These are phyloP conservation scores for Phialophora chinensis DNA, from an alignment of 2,329 filamentous ascomycete species.

Conservation along the genomic window DNA sequence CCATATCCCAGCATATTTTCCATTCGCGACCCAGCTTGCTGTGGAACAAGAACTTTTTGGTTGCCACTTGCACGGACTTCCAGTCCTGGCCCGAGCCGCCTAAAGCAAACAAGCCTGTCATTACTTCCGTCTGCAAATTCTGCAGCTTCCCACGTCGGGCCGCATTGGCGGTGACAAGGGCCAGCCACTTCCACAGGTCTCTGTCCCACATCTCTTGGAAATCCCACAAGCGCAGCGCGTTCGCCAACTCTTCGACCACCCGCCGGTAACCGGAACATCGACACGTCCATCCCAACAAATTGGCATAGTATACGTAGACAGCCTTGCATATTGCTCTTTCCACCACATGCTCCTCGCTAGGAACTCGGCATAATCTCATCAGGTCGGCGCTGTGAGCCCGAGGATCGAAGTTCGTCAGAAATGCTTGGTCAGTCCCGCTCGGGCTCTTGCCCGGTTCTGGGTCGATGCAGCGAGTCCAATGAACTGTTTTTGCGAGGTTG, in stretches of 20 bases:
- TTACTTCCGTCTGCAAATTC: slow-evolving; percentile 23
- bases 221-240: slow-evolving; percentile 12
- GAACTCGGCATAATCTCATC: slow-evolving; percentile 27
- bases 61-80: slow-evolving; percentile 11
- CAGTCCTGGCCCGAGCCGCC: slow-evolving; percentile 9
- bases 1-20: slow-evolving; percentile 28
- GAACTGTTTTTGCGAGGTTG: slow-evolving; percentile 21
- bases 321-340: slow-evolving; percentile 28
- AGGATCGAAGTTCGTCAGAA: slow-evolving; percentile 30
- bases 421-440: slow-evolving; percentile 22
- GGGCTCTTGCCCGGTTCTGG: slow-evolving; percentile 5
- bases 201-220: slow-evolving; percentile 12
- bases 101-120: slow-evolving; percentile 19
- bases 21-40: slow-evolving; percentile 29
- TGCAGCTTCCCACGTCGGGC: slow-evolving; percentile 25
- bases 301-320: slow-evolving; percentile 31
- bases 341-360: slow-evolving; percentile 1
- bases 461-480: slow-evolving; percentile 29
- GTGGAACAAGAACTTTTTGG: slow-evolving; percentile 26
- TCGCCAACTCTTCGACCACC: slow-evolving; percentile 25
- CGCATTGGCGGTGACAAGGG: slow-evolving; percentile 29
- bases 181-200: slow-evolving; percentile 26
- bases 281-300: slow-evolving; percentile 30
- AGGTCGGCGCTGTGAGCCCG: slow-evolving; percentile 24
- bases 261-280: slow-evolving; percentile 30